Base-by-base conservation (phyloP, 495 filamentous ascomycete genomes). In the Platismatia glauca region DNA sequence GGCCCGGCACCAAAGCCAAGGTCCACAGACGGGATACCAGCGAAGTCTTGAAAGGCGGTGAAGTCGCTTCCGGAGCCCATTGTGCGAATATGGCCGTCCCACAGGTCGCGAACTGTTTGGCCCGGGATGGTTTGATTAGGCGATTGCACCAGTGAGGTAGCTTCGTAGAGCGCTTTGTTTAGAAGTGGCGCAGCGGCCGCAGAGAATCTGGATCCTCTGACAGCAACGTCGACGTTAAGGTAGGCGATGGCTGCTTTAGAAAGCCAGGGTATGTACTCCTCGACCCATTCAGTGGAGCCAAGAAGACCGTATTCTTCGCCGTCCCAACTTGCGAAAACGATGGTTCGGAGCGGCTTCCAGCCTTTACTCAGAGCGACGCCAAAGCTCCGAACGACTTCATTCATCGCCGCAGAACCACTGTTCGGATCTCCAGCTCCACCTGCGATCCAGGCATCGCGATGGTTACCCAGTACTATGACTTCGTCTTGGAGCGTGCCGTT, bases 401-500 rank as follows among this genome's bases (percentile, higher is more conserved):
- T 81, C 75, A 97, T 82, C 6, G 93, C 82, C 24, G 93, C 91
- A 1, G 93, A 95, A 22, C 94, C 94, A 53, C 88, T 90, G 71
- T 91, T 90, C 0, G 94, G 90, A 64, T 91, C 88, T 1, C 83
- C 84, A 15, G 91, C 89, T 50, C 94, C 93, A 57, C 91, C 90
- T 12, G 87, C 89, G 70, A 95, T 85, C 91, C 91, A 97, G 0
- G 91, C 89, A 76, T 98, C 94, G 18, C 92, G 86, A 70, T 98
- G 94, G 69, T 97, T 97, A 18, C 95, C 95, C n/a, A 97, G 75
- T 9, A 98, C 79, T 55, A 96, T 80, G 15, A 95, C 91, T 70
- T 97, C 93, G 60, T 91, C 86, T 1, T 84, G 77, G 58, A 96
- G 84, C 12, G 84, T 86, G n/a, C 94, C 94, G 62, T 96, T 96